phyloP scores from a whole-genome alignment of 2,329 filamentous ascomycete genomes.

The Fusarium setosum region DNA sequence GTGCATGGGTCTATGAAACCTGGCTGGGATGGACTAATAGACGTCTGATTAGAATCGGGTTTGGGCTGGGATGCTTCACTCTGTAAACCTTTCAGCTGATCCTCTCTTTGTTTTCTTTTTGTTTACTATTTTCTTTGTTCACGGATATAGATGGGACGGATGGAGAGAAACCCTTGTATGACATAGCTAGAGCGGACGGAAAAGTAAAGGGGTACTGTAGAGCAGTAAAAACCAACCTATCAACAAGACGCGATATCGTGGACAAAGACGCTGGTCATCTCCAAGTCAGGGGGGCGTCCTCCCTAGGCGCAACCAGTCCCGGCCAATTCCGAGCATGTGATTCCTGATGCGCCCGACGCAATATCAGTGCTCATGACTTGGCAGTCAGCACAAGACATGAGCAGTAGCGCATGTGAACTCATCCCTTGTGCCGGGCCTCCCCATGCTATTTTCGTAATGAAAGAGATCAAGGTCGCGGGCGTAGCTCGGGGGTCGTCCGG shows the following conservation, averaged over 20 bases:
- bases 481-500: slow-evolving; percentile 30
- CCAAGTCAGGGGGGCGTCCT: background rate
- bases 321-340: slow-evolving; percentile 4
- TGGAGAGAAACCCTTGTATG: slow-evolving; percentile 37
- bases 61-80: slow-evolving; percentile 39
- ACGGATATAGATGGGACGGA: slow-evolving; percentile 36
- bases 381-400: background rate
- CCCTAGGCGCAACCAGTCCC: background rate
- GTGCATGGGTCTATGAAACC: slow-evolving; percentile 39
- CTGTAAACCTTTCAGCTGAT: slow-evolving; percentile 35
- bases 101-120: slow-evolving; percentile 32
- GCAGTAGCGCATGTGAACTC: background rate
- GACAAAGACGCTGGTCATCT: slow-evolving; percentile 12
- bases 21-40: slow-evolving; percentile 45
- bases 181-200: slow-evolving; percentile 37
- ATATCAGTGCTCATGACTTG: background rate
- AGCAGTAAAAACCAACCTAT: slow-evolving; percentile 11
- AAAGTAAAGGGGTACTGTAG: slow-evolving; percentile 25
- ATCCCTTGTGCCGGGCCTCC: background rate
- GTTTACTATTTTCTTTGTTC: slow-evolving; percentile 37
- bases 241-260: slow-evolving; percentile 15
- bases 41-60: slow-evolving; percentile 44
- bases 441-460: slow-evolving; percentile 14
- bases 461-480: slow-evolving; percentile 10
- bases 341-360: background rate